Evolutionary conservation across 257 asterid genomes (phyloP).

Genomic region (Mentha longifolia): DNA sequence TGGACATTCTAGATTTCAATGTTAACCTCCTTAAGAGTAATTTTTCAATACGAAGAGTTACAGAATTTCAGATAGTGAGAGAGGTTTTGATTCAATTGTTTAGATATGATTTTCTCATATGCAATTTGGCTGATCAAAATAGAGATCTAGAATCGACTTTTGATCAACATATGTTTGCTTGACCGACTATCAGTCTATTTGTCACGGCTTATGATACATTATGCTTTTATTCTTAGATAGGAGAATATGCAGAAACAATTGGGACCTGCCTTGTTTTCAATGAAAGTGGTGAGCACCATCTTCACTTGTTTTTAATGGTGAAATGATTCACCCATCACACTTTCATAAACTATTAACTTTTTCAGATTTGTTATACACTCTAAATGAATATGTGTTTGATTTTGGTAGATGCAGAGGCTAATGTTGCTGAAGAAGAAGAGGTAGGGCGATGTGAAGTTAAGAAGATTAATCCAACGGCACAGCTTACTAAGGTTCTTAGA

Average conservation of each 20-base stretch:
- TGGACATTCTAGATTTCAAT: background rate
- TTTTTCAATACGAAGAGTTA: too few relatives aligned
- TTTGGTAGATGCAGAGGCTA: slow-evolving; percentile 52
- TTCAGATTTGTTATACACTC: background rate
- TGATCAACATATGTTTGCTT: too few relatives aligned
- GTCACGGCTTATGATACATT: background rate
- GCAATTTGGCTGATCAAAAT: too few relatives aligned
- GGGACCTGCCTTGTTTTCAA: slow-evolving; percentile 79
- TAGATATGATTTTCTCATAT: too few relatives aligned
- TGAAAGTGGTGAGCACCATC: slow-evolving; percentile 69
- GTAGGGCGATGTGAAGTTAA: slow-evolving; percentile 63
- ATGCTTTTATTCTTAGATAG: slow-evolving; percentile 54
- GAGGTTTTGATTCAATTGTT: too few relatives aligned
- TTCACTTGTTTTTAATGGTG: slow-evolving; percentile 10
- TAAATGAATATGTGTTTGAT: background rate
- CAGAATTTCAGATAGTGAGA: too few relatives aligned
- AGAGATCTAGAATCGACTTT: too few relatives aligned
- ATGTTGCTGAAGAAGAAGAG: slow-evolving; percentile 49
- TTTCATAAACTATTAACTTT: too few relatives aligned
- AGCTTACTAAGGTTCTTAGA: slow-evolving; percentile 66
- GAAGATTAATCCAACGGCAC: slow-evolving; percentile 58
- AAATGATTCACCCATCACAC: background rate
- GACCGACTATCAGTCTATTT: too few relatives aligned
- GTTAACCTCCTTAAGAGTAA: too few relatives aligned
- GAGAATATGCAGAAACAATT: slow-evolving; percentile 82